Evolutionary conservation across 352 stramenopile genomes (phyloP).

Genomic region (Plasmopara muralis): DNA sequence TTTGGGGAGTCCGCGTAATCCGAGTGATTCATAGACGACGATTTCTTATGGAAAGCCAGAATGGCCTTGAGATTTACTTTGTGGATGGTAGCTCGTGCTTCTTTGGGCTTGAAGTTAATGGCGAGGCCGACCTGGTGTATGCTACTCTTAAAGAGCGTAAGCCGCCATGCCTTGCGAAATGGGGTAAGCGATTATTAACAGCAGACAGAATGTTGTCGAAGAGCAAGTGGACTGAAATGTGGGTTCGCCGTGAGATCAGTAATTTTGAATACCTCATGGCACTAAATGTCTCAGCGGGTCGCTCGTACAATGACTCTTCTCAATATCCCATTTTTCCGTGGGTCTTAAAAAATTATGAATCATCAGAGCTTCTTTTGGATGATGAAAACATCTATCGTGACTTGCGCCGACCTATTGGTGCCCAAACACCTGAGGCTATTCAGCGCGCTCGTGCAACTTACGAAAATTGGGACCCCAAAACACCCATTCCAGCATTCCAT

Average conservation of each 20-base stretch:
- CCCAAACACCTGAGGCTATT: slow-evolving; percentile 49
- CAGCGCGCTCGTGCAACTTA: slow-evolving; percentile 44
- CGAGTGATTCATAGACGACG: slow-evolving; percentile 68
- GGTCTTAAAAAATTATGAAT: slow-evolving; percentile 95
- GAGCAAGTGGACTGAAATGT: slow-evolving; percentile 85
- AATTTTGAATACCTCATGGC: slow-evolving; percentile 97
- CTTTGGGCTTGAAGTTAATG: slow-evolving; percentile 54
- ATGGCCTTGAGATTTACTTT: slow-evolving; percentile 81
- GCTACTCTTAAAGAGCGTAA: slow-evolving; percentile 73
- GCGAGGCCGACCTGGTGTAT: slow-evolving; percentile 75
- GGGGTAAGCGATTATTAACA: slow-evolving; percentile 63
- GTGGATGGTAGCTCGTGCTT: slow-evolving; percentile 79
- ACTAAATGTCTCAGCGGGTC: slow-evolving; percentile 92
- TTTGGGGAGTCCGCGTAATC: slow-evolving; percentile 77
- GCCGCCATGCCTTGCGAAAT: slow-evolving; percentile 69
- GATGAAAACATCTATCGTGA: slow-evolving; percentile 93
- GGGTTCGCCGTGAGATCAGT: slow-evolving; percentile 77
- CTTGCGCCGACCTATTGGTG: slow-evolving; percentile 95
- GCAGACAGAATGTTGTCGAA: slow-evolving; percentile 68
- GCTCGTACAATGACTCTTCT: slow-evolving; percentile 96
- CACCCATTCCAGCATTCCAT: slow-evolving; percentile 62
- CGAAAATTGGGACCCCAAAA: slow-evolving; percentile 33
- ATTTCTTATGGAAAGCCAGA: slow-evolving; percentile 64
- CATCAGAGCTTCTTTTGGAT: slow-evolving; percentile 88
- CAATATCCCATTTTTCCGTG: slow-evolving; percentile 99